These are phyloP conservation scores for Beauveria rudraprayagi DNA, from an alignment of 2,329 filamentous ascomycete species.

Conservation along the genomic window DNA sequence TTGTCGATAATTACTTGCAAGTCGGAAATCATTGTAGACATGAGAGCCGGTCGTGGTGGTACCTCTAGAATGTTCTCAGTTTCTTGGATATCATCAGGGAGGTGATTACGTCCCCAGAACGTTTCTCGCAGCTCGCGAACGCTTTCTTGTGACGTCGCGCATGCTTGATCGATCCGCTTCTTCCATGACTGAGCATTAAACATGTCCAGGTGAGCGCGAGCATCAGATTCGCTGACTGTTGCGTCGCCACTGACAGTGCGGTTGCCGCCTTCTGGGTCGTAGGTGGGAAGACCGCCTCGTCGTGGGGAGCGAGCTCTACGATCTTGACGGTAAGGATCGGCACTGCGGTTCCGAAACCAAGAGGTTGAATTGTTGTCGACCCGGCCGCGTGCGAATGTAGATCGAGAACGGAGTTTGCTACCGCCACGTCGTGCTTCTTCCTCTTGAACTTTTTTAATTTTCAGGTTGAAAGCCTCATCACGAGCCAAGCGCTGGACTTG, in stretches of 20 bases:
- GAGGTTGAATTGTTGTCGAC: conserved; percentile 22
- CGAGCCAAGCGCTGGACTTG: conserved; percentile 84
- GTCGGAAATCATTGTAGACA: conserved; percentile 74
- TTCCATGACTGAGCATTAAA: conserved; percentile 92
- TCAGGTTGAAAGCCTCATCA: conserved; percentile 82
- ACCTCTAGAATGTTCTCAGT: conserved; percentile 79
- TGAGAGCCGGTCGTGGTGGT: conserved; percentile 74
- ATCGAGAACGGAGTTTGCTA: conserved; percentile 47
- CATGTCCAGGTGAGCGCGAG: conserved; percentile 63
- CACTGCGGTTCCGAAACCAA: conserved; percentile 47
- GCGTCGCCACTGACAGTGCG: conserved; percentile 61
- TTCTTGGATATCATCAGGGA: conserved; percentile 75
- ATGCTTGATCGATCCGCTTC: conserved; percentile 72
- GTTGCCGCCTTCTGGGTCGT: conserved; percentile 68
- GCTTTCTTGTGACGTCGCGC: conserved; percentile 59
- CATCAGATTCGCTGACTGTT: conserved; percentile 67
- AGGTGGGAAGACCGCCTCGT: conserved; percentile 47
- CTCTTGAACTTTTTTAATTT: conserved; percentile 75
- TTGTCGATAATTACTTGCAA: conserved; percentile 82
- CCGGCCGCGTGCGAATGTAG: conserved; percentile 34
- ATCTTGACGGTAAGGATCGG: conserved; percentile 33
- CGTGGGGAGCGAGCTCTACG: conserved; percentile 21
- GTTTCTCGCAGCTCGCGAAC: conserved; percentile 70
- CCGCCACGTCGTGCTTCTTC: conserved; percentile 52
- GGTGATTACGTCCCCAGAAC: conserved; percentile 75